Evolutionary conservation across 78 protist species (phyloP), one percentile per base, ranked within the genome.

Genomic region (Pelomyxa schiedti): DNA sequence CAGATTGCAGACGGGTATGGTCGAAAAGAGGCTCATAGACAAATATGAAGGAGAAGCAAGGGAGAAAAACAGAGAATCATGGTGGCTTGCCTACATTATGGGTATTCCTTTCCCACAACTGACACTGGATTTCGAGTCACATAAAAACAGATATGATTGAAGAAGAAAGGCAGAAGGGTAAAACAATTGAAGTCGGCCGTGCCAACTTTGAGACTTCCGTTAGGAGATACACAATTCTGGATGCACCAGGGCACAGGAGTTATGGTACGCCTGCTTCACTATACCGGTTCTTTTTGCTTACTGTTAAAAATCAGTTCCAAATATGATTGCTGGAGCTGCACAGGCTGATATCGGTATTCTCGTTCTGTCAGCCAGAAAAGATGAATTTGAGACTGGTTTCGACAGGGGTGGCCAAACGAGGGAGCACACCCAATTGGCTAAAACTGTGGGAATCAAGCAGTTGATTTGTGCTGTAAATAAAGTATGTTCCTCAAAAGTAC

Each of bases 361-460:
- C 35, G 97, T 96, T 30, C 85, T 97, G 66, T 90, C 96, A 22
- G 95, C 99, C 0, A 79, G 96, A 32, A 82, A 83, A 73, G 98
- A 97, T 29, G 99, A 97, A 72, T 95, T 93, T 76, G 98, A 97
- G 79, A 78, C 99, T 24, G 99, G 99, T 26, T 96, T 97, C 28
- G 95, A 96, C 35, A n/a, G 78, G 1, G 97, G 95, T 37, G 99
- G 99, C 16, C 97, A 96, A 81, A 96, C 97, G 43, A 84, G 93
- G 35, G 99, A 96, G 82, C 99, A 97, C 78, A 93, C 95, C 5
- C 76, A 93, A 86, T 87, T 97, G 1, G 98, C 96, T n/a, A 91
- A 91, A 76, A 95, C 97, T 65, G 78, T 84, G 53, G 99, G 99
- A 37, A 84, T 96, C 67, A 79, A 86, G 67, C 72, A 78, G 24